phyloP scores from a whole-genome alignment of 225 moss, liverwort and hornwort species.

The Bryum argenteum region DNA sequence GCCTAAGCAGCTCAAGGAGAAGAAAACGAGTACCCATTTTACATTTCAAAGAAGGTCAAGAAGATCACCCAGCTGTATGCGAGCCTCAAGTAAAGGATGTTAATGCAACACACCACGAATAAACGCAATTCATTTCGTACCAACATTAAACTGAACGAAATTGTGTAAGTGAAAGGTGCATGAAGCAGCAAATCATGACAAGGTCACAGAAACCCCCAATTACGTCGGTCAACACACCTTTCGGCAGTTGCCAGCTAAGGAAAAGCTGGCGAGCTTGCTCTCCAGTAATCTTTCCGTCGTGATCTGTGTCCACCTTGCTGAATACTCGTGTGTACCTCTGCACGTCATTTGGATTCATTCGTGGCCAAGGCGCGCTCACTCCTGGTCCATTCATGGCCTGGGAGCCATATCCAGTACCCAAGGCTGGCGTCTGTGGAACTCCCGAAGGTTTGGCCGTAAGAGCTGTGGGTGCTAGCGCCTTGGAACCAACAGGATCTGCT shows the following conservation, averaged over 20 bases:
- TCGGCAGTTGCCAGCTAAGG: conserved; percentile 92
- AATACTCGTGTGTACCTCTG: conserved; percentile 87
- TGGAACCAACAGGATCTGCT: conserved; percentile 50
- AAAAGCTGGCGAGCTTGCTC: conserved; percentile 97
- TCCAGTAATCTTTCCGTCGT: conserved; percentile 95
- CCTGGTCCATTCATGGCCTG: conserved; percentile 47
- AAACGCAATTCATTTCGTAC: conserved; percentile 18
- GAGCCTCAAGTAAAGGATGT: neutral
- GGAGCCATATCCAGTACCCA: conserved; percentile 59
- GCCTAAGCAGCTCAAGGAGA: conserved; percentile 1
- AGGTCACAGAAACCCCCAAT: conserved; percentile 7
- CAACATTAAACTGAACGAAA: conserved; percentile 20
- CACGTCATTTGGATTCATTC: conserved; percentile 78
- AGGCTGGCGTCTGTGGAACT: conserved; percentile 42
- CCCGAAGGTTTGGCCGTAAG: conserved; percentile 42
- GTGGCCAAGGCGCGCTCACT: conserved; percentile 75
- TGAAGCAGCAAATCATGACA: conserved; percentile 17
- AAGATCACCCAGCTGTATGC: conserved; percentile 17
- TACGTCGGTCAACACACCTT: conserved; percentile 56
- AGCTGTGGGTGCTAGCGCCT: conserved; percentile 57
- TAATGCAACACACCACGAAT: conserved; percentile 10
- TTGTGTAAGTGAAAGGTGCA: conserved; percentile 11
- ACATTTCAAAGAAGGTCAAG: neutral
- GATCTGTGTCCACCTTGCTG: conserved; percentile 89
- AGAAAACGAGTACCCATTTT: neutral